A percentile compares a stretch with the other conserved stretches of the same genome.
Evolutionary conservation across 768 basidiomycete species (phyloP).

Genomic region (Collybia nuda): DNA sequence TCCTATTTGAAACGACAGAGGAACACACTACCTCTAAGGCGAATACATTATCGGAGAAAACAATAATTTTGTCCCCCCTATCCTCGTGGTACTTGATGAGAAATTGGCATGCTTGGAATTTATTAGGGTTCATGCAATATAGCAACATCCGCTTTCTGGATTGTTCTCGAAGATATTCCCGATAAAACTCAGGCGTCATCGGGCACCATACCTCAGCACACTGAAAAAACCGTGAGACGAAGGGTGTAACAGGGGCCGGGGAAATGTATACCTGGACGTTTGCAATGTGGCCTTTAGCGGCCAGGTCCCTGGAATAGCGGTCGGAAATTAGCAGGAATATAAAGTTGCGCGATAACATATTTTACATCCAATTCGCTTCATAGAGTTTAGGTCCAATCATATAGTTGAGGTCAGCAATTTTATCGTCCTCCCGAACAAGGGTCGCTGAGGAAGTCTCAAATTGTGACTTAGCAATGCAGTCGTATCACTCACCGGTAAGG

Average conservation of each 20-base stretch:
- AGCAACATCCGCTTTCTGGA: slow-evolving; percentile 93
- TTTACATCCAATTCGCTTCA: slow-evolving; percentile 98
- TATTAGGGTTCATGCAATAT: slow-evolving; percentile 99
- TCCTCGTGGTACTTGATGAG: slow-evolving; percentile 98
- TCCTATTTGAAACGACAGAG: too few species aligned
- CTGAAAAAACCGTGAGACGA: slow-evolving; percentile 37
- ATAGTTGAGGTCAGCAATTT: slow-evolving; percentile 97
- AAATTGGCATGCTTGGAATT: slow-evolving; percentile 99
- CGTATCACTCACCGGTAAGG: slow-evolving; percentile 69
- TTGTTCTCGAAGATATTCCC: slow-evolving; percentile 92
- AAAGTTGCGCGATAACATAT: slow-evolving; percentile 1
- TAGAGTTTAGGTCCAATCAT: slow-evolving; percentile 99
- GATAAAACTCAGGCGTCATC: slow-evolving; percentile 99
- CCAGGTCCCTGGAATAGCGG: slow-evolving; percentile 68
- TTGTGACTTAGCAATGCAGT: neutral
- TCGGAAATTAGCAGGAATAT: slow-evolving; percentile 11
- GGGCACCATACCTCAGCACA: slow-evolving; percentile 99
- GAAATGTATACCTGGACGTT: slow-evolving; percentile 83
- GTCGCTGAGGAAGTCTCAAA: slow-evolving; percentile 59
- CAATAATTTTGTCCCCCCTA: slow-evolving; percentile 98
- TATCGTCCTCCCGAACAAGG: slow-evolving; percentile 97
- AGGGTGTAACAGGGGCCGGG: slow-evolving; percentile 3
- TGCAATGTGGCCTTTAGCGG: slow-evolving; percentile 98
- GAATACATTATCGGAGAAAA: slow-evolving; percentile 98
- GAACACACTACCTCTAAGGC: slow-evolving; percentile 81